These are phyloP conservation scores for Fusarium floridanum DNA, from an alignment of 2,329 filamentous ascomycete species.

Conservation along the genomic window DNA sequence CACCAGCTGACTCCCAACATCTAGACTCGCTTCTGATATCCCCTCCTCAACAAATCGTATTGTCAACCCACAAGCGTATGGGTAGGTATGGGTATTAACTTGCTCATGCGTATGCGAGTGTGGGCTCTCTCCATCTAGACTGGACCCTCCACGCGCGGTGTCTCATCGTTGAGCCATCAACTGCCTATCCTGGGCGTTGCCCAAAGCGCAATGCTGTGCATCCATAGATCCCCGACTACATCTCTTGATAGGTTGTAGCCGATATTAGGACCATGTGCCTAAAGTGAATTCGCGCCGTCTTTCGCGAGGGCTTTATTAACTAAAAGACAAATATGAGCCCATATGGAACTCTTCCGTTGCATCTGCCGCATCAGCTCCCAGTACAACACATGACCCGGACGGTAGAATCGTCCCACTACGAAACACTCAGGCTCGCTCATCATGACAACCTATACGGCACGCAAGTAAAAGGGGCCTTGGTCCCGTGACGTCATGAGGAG, in stretches of 20 bases:
- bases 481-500: slow-evolving; percentile 9
- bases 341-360: slow-evolving; percentile 12
- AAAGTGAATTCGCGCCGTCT: background rate
- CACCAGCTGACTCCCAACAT: slow-evolving; percentile 33
- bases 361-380: slow-evolving; percentile 4
- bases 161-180: slow-evolving; percentile 22
- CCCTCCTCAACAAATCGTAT: slow-evolving; percentile 24
- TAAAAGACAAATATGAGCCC: slow-evolving; percentile 16
- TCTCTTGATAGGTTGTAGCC: slow-evolving; percentile 23
- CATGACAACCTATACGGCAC: slow-evolving; percentile 7
- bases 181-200: slow-evolving; percentile 6
- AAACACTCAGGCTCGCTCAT: slow-evolving; percentile 17
- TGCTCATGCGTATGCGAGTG: slow-evolving; percentile 34
- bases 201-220: slow-evolving; percentile 17
- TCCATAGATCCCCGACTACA: slow-evolving; percentile 4
- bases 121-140: slow-evolving; percentile 22
- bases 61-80: slow-evolving; percentile 9
- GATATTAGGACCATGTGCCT: background rate
- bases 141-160: slow-evolving; percentile 23
- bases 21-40: background rate
- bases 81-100: slow-evolving; percentile 4
- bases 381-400: slow-evolving; percentile 24
- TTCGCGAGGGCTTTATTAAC: slow-evolving; percentile 5
- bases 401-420: slow-evolving; percentile 17
- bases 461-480: background rate